Base-by-base conservation (phyloP, 805 yeast genomes). In the Starmerella powellii region DNA sequence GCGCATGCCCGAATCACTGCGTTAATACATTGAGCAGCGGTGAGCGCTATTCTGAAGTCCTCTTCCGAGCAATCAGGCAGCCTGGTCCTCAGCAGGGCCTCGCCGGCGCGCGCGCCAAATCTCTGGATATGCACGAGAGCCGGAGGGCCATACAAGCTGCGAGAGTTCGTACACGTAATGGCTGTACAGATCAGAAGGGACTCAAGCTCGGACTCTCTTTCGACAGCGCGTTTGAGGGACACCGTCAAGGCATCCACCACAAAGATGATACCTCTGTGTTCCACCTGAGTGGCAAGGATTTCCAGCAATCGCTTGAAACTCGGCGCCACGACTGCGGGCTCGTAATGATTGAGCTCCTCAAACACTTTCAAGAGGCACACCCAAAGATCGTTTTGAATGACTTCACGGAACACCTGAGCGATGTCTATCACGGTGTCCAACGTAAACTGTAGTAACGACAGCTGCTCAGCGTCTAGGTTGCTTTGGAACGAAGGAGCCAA, bases 301-400 rank as follows among this genome's bases (percentile, higher is more conserved):
- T 60, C 55, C 3, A 72, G 52, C 3, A 72, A 60, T 17, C 64
- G 63, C 55, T 72, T 76, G 53, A 76, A 61, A 5, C 72, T 59
- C 1, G 70, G 65, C 0, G 84, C 75, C 12, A 74, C 64, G 8
- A 75, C 54, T 1, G 45, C 50, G 51, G 63, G 56, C 44, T 63
- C 62, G 31, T 66, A 65, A 34, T 65, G 62, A 12, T 44, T 42
- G 20, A 63, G 56, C 34, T 65, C 63, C 52, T 79, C 73, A 44
- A 80, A 71, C 6, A 80, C 68, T 52, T 70, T 78, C 19, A 87
- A 60, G 31, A 81, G 53, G 52, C 94, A 78, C 0, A 87, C 71
- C 55, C 74, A 74, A 23, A 88, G 62, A 57, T 88, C 97, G 11
- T 66, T 59, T 50, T 74, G 74, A 35, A 84, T 80, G 16, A 79